A percentile compares a stretch with the other conserved stretches of the same genome.
phyloP scores from a whole-genome alignment of 257 asterid species.

The Salvia splendens region DNA sequence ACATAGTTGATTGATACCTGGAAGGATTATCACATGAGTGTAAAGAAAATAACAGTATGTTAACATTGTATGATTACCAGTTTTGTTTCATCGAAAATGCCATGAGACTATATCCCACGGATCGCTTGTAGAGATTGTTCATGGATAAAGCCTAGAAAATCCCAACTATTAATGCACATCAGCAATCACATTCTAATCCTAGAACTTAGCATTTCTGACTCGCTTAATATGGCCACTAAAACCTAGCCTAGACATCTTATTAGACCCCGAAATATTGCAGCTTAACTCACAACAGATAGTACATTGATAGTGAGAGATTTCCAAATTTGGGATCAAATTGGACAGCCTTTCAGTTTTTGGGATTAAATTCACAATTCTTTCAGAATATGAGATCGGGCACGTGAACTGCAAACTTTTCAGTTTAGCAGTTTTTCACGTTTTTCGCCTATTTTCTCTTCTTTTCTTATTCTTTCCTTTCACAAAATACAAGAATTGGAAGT shows the following conservation, averaged over 20 bases:
- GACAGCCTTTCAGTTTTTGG: too few relatives aligned
- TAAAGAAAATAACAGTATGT: not conserved
- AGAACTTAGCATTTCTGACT: not conserved
- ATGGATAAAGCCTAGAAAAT: not conserved
- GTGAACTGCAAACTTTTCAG: too few relatives aligned
- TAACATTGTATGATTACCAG: not conserved
- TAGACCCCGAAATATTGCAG: not conserved
- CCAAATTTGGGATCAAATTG: too few relatives aligned
- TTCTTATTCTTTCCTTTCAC: too few relatives aligned
- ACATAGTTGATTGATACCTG: constrained; percentile 94
- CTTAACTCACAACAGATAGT: not conserved
- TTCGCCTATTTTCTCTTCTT: too few relatives aligned
- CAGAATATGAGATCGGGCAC: not conserved
- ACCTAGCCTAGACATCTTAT: not conserved
- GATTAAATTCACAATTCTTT: not conserved
- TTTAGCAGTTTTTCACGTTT: too few relatives aligned
- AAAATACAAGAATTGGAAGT: not conserved
- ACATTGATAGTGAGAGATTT: not conserved
- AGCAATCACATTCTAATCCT: not conserved
- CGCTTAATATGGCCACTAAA: constrained; percentile 7
- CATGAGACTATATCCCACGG: not conserved
- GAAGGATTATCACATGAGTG: constrained; percentile 6
- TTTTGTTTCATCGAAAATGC: not conserved
- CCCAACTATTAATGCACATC: not conserved
- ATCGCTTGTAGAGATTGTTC: not conserved